These are phyloP conservation scores for Rosa multiflora DNA, from an alignment of 306 rosid genomes.

Conservation along the genomic window DNA sequence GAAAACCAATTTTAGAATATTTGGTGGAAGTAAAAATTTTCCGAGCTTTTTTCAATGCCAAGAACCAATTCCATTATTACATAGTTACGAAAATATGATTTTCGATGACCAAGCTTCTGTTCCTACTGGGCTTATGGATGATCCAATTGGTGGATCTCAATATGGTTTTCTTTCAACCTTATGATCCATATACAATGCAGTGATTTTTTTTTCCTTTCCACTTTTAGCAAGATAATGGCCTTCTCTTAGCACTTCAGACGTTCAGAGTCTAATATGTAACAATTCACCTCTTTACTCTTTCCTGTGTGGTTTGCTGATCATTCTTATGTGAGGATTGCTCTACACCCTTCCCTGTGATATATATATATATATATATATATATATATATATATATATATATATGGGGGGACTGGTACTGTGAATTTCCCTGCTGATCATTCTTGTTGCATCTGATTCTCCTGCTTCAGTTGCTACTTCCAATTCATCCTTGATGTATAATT, in stretches of 20 bases:
- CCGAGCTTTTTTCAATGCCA: slow-evolving; percentile 1
- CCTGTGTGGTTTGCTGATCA: neutral
- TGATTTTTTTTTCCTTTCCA: slow-evolving; percentile 7
- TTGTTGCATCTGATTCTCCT: neutral
- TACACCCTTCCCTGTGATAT: neutral
- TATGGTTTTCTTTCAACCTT: slow-evolving; percentile 5
- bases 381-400: no score
- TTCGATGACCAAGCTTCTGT: neutral
- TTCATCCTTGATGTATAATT: neutral
- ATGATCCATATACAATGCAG: neutral
- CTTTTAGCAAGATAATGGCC: slow-evolving; percentile 8
- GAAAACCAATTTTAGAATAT: neutral
- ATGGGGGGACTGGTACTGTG: neutral
- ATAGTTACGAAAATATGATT: slow-evolving; percentile 25
- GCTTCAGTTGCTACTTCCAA: neutral
- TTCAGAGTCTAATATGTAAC: neutral
- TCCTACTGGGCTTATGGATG: neutral
- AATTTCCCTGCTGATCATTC: neutral
- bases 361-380: no score
- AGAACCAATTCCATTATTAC: slow-evolving; percentile 3
- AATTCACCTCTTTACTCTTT: neutral
- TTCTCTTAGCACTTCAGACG: neutral
- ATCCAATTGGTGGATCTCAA: neutral
- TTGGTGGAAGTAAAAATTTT: neutral
- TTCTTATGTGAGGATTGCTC: neutral